These are phyloP conservation scores for Jackrogersella minutella DNA, from an alignment of 495 filamentous ascomycete genomes.

Conservation along the genomic window DNA sequence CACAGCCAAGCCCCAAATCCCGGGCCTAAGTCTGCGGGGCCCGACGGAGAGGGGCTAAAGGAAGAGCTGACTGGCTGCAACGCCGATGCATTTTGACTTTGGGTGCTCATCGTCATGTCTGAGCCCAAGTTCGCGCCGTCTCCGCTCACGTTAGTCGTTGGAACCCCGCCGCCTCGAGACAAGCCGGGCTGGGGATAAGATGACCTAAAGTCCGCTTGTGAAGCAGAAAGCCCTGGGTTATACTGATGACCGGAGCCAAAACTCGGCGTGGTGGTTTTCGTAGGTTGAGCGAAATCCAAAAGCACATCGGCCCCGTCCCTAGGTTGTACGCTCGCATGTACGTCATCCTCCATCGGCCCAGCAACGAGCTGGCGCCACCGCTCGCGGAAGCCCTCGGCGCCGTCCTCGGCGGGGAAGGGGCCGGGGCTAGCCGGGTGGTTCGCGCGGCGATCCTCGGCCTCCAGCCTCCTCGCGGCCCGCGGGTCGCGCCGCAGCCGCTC, in stretches of 20 bases:
- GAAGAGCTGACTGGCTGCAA: background rate
- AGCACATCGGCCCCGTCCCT: background rate
- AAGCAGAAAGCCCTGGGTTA: background rate
- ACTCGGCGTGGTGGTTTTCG: background rate
- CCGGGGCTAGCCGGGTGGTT: slow-evolving; percentile 48
- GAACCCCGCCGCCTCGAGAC: background rate
- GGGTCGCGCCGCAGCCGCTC: slow-evolving; percentile 47
- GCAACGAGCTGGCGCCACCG: slow-evolving; percentile 54
- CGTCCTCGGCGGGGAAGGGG: slow-evolving; percentile 37
- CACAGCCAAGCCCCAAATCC: slow-evolving; percentile 47
- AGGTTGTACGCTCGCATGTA: too few species aligned
- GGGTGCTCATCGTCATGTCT: background rate
- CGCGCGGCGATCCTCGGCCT: slow-evolving; percentile 44
- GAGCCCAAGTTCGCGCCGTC: background rate
- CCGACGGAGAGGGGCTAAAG: background rate
- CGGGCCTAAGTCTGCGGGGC: slow-evolving; percentile 5
- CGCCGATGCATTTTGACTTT: background rate
- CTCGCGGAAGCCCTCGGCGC: slow-evolving; percentile 45
- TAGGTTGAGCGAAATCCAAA: background rate
- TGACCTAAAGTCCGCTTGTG: slow-evolving; percentile 30
- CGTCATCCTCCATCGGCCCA: background rate
- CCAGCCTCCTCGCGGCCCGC: slow-evolving; percentile 41
- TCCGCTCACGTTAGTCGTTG: background rate
- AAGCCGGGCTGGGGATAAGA: slow-evolving; percentile 46
- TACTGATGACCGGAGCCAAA: background rate